These are phyloP conservation scores for Daedalea quercina DNA, from an alignment of 768 basidiomycete species.

Conservation along the genomic window DNA sequence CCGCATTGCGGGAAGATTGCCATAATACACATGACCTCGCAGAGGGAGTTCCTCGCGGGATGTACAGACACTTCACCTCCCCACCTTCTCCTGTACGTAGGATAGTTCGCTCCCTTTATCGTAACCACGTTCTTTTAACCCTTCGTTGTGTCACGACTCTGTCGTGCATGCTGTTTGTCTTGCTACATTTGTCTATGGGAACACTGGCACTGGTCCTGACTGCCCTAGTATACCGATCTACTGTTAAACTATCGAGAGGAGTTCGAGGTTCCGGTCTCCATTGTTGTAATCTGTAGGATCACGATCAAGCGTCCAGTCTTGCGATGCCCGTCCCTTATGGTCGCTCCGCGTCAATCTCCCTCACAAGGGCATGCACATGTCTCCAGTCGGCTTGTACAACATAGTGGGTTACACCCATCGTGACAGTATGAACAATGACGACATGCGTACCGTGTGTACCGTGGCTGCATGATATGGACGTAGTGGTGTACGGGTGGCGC, in stretches of 20 bases:
- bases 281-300: not conserved
- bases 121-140: not conserved
- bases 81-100: not conserved
- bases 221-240: not conserved
- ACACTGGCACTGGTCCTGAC: not conserved
- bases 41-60: not conserved
- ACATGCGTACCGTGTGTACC: too few species aligned
- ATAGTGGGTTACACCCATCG: too few species aligned
- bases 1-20: conserved; percentile 36
- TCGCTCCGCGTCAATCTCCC: too few species aligned
- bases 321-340: too few species aligned
- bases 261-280: not conserved
- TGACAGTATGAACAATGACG: too few species aligned
- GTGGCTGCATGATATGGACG: too few species aligned
- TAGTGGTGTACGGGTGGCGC: too few species aligned
- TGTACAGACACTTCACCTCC: not conserved
- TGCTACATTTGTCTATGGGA: not conserved
- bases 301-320: too few species aligned
- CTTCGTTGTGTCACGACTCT: not conserved
- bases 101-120: not conserved
- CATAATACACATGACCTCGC: not conserved
- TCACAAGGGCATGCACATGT: too few species aligned
- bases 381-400: too few species aligned
- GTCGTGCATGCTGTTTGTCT: not conserved
- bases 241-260: too few species aligned